Conservation (phyloP, 192 early-diverging fungal genomes). For the Globomyces pollinis-pini region DNA sequence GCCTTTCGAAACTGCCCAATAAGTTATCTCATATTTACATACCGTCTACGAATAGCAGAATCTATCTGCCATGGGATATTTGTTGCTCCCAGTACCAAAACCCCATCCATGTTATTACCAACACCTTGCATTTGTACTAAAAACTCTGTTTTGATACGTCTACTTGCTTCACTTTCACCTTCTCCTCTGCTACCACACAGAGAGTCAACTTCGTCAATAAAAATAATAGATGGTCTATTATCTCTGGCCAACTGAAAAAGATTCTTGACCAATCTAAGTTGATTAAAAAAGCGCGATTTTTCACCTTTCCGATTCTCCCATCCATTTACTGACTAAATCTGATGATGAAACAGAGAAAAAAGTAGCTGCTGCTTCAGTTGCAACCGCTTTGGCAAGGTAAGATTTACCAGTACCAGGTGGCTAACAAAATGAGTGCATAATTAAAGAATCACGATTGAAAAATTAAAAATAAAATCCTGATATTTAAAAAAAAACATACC, state of each 20-base stretch:
- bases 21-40: constrained; percentile 12
- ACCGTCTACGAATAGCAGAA: constrained; percentile 83
- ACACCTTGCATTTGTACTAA: constrained; percentile 99
- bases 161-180: constrained; percentile 90
- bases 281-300: constrained; percentile 17
- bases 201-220: constrained; percentile 98
- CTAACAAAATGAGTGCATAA: constrained; percentile 16
- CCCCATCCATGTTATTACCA: constrained; percentile 89
- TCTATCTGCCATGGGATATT: constrained; percentile 98
- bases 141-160: constrained; percentile 96
- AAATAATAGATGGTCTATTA: constrained; percentile 91
- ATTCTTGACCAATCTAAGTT: constrained; percentile 75
- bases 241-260: constrained; percentile 91
- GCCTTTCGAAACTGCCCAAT: constrained; percentile 84
- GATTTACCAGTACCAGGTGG: constrained; percentile 98
- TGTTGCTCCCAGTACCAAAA: constrained; percentile 91
- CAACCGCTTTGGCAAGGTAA: constrained; percentile 93
- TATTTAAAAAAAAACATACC: constrained; percentile 19
- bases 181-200: constrained; percentile 92
- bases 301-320: constrained; percentile 97
- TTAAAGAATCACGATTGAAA: too few species aligned
- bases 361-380: constrained; percentile 92
- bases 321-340: constrained; percentile 99
- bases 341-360: constrained; percentile 97
- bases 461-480: too few species aligned